Percentiles rank a stretch among this genome's conserved stretches.
These are phyloP conservation scores for Pelargonium myrrhifolium DNA, from an alignment of 441 rosid species.

Conservation along the genomic window DNA sequence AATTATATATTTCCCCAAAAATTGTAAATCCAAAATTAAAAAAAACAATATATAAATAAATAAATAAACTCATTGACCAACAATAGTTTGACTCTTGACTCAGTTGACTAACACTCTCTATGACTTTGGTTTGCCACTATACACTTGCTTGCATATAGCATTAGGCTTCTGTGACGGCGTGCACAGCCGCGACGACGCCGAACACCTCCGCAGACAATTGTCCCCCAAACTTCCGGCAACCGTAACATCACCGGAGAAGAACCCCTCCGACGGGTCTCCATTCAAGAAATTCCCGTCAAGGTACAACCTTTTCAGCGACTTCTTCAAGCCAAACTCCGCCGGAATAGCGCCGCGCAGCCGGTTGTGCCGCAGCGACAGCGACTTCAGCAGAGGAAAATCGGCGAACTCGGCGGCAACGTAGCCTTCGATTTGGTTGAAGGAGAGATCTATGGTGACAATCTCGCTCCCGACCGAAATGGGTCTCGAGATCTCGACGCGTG, in stretches of 20 bases:
- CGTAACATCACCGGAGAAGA: constrained; percentile 26
- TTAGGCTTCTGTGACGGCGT: constrained; percentile 63
- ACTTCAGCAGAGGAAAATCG: constrained; percentile 44
- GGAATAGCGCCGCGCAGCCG: constrained; percentile 63
- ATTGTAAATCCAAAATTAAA: too few species aligned
- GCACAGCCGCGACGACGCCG: constrained; percentile 63
- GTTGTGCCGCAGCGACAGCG: constrained; percentile 67
- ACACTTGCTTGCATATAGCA: constrained; percentile 60
- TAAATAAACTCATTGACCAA: too few species aligned
- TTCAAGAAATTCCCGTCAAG: constrained; percentile 69
- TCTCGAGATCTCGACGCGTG: constrained; percentile 38
- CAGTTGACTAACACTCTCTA: too few species aligned
- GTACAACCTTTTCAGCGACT: constrained; percentile 49
- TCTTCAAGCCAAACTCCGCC: constrained; percentile 39
- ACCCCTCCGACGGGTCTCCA: constrained; percentile 56
- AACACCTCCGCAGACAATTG: constrained; percentile 72
- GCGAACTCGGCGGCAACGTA: constrained; percentile 42
- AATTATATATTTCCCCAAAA: too few species aligned
- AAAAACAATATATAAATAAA: too few species aligned
- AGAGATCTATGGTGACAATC: constrained; percentile 69
- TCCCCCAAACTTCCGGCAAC: constrained; percentile 74
- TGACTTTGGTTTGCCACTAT: constrained; percentile 58
- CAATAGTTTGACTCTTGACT: too few species aligned
- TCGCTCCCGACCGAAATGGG: constrained; percentile 30
- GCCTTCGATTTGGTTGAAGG: constrained; percentile 57